These are phyloP conservation scores for sorghum (Sorghum bicolor) DNA, from an alignment of 176 grass and related monocot species.

Conservation along the genomic window DNA sequence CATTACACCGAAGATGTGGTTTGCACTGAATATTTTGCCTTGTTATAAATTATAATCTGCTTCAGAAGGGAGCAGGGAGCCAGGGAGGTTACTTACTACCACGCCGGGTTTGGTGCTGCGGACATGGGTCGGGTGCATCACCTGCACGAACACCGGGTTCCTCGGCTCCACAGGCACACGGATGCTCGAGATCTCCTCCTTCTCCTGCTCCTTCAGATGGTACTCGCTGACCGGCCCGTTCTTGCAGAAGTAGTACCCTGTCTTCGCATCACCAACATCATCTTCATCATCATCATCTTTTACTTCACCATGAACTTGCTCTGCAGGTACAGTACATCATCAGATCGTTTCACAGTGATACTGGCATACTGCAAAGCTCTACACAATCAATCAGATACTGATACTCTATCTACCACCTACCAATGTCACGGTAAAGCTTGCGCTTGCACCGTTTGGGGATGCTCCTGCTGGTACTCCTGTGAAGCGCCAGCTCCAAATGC, in stretches of 20 bases:
- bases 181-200: conserved; percentile 32
- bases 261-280: neutral
- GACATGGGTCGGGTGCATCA: conserved; percentile 37
- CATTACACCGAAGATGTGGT: too few relatives aligned
- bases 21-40: too few relatives aligned
- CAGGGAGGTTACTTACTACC: conserved; percentile 8
- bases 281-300: neutral
- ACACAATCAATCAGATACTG: neutral
- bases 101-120: neutral
- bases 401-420: neutral
- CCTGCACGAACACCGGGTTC: conserved; percentile 36
- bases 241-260: conserved; percentile 44
- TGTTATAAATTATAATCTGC: too few relatives aligned
- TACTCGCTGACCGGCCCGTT: conserved; percentile 26
- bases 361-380: neutral
- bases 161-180: neutral
- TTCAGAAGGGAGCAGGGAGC: neutral
- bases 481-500: neutral
- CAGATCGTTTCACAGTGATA: neutral
- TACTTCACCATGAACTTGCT: neutral
- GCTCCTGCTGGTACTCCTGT: neutral
- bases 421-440: neutral
- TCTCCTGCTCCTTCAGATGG: conserved; percentile 29
- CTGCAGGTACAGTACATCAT: neutral
- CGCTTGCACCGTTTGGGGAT: neutral